These are phyloP conservation scores for Trichoderma gamsii DNA, from an alignment of 495 filamentous ascomycete genomes.

Conservation along the genomic window DNA sequence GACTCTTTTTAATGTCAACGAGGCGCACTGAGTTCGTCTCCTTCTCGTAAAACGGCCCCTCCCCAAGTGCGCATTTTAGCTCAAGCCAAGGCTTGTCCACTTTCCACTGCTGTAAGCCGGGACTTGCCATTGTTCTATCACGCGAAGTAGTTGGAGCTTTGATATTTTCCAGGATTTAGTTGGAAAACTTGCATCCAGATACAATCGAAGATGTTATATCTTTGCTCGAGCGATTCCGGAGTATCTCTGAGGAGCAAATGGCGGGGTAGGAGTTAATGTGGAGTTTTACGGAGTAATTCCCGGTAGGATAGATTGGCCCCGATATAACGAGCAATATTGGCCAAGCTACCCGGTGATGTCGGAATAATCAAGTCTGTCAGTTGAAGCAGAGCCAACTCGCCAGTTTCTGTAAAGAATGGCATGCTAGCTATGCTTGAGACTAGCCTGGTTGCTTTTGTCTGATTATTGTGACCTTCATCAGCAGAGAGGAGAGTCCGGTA, in stretches of 20 bases:
- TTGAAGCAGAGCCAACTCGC: too few species aligned
- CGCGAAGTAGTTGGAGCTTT: background rate
- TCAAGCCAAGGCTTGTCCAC: slow-evolving; percentile 66
- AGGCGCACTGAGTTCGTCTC: slow-evolving; percentile 69
- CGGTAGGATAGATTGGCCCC: background rate
- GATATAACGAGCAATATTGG: too few species aligned
- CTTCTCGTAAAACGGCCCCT: slow-evolving; percentile 75
- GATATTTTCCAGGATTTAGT: slow-evolving; percentile 19
- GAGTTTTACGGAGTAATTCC: background rate
- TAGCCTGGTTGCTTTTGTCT: too few species aligned
- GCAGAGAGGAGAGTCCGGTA: too few species aligned
- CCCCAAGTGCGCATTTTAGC: slow-evolving; percentile 66
- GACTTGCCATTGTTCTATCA: slow-evolving; percentile 21
- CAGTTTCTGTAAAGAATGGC: background rate
- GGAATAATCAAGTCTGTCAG: too few species aligned
- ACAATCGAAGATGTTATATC: background rate
- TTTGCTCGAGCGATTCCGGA: background rate
- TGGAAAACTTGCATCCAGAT: background rate
- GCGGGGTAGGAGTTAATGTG: slow-evolving; percentile 8
- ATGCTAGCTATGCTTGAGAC: background rate
- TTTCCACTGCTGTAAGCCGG: slow-evolving; percentile 36
- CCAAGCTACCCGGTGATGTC: too few species aligned
- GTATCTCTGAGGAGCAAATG: slow-evolving; percentile 10
- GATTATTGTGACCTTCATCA: too few species aligned
- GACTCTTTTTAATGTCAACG: slow-evolving; percentile 79